phyloP scores from a whole-genome alignment of 768 basidiomycete genomes.

The Pholiota conissans region DNA sequence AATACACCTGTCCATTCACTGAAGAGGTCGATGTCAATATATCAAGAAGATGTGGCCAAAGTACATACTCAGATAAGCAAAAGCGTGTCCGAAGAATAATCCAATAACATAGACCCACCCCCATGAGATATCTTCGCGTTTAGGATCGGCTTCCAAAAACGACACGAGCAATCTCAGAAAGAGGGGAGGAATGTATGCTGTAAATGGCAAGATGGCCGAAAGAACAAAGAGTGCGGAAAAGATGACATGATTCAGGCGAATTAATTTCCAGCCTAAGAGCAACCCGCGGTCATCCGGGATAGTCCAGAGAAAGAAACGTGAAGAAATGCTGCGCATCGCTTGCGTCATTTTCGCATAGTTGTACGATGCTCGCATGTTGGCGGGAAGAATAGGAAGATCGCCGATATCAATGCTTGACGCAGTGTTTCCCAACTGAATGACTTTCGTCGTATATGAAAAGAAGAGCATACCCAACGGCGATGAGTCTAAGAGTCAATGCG shows the following conservation, averaged over 20 bases:
- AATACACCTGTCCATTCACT: slow-evolving; percentile 19
- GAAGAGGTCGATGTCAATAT: background rate
- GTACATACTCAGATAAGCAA: slow-evolving; percentile 17
- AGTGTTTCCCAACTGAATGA: slow-evolving; percentile 79
- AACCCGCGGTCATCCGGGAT: slow-evolving; percentile 12
- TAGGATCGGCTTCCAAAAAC: slow-evolving; percentile 62
- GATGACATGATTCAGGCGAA: slow-evolving; percentile 9
- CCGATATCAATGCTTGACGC: slow-evolving; percentile 78
- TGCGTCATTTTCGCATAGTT: slow-evolving; percentile 67
- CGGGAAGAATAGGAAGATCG: slow-evolving; percentile 82
- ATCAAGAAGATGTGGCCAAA: background rate
- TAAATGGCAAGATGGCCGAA: slow-evolving; percentile 10
- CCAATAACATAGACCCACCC: slow-evolving; percentile 54
- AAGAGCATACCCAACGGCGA: slow-evolving; percentile 63
- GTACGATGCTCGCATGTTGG: slow-evolving; percentile 62
- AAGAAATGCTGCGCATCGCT: slow-evolving; percentile 48
- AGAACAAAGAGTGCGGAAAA: slow-evolving; percentile 5
- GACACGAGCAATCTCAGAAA: slow-evolving; percentile 58
- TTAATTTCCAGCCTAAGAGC: slow-evolving; percentile 10
- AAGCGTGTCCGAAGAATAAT: slow-evolving; percentile 16
- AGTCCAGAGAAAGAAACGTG: slow-evolving; percentile 56
- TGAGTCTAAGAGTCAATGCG: slow-evolving; percentile 37
- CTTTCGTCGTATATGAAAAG: slow-evolving; percentile 88
- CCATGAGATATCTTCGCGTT: slow-evolving; percentile 52
- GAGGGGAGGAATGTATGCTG: slow-evolving; percentile 25